These are phyloP conservation scores for Fusarium falciforme DNA, from an alignment of 2,329 filamentous ascomycete species.

Conservation along the genomic window DNA sequence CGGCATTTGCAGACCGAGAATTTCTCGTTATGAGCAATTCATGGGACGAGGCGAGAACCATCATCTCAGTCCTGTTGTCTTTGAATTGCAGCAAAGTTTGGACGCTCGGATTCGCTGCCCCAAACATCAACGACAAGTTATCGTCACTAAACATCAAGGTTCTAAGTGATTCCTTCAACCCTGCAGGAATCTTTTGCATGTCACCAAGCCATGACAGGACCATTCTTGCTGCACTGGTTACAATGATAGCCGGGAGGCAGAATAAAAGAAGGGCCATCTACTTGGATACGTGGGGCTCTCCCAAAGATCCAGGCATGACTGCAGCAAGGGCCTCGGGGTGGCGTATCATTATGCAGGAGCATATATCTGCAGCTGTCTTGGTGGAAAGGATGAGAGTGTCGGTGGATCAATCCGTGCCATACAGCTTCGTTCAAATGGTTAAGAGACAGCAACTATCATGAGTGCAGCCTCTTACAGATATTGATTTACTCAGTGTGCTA, in stretches of 20 bases:
- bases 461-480: background rate
- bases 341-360: slow-evolving; percentile 14
- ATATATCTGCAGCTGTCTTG: slow-evolving; percentile 15
- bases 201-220: slow-evolving; percentile 3
- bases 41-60: slow-evolving; percentile 4
- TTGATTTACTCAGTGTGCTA: background rate
- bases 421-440: slow-evolving; percentile 22
- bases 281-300: slow-evolving; percentile 2
- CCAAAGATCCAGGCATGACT: slow-evolving; percentile 1
- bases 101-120: slow-evolving; percentile 12
- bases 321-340: slow-evolving; percentile 6
- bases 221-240: slow-evolving; percentile 5
- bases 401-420: slow-evolving; percentile 21
- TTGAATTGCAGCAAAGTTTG: slow-evolving; percentile 10
- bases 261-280: slow-evolving; percentile 1
- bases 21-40: slow-evolving; percentile 13
- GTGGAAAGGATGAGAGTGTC: slow-evolving; percentile 10
- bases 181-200: slow-evolving; percentile 11
- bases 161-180: slow-evolving; percentile 1
- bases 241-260: slow-evolving; percentile 5
- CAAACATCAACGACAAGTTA: background rate
- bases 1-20: slow-evolving; percentile 3
- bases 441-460: slow-evolving; percentile 12
- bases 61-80: slow-evolving; percentile 5
- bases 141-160: background rate